Base-by-base conservation (phyloP, 2,329 filamentous ascomycete genomes). In the Hypoxylon sp. region DNA sequence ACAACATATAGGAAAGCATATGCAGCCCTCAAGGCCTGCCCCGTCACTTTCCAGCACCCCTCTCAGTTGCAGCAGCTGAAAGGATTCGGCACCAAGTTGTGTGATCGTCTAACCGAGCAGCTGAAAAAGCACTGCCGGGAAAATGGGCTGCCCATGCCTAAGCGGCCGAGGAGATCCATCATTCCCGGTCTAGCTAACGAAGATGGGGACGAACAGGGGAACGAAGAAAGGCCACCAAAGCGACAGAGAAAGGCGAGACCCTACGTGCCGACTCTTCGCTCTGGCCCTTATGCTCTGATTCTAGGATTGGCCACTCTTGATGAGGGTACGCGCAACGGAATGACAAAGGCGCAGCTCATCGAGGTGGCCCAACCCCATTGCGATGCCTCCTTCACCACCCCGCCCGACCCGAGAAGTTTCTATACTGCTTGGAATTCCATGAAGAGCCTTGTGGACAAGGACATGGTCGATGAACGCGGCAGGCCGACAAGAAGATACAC, bases 341-440 rank as follows among this genome's bases (percentile, higher is more conserved):
- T 94, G 74, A 84, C 86, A 8, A 94, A 92, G 70, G 70, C 79
- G 5, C 82, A 90, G 54, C 74, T 92, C 2, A 88, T 92, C 41
- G 85, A 87, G 57, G 76, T 81, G 10, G 89, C 90, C 1, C 88
- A 94, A 67, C 84, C 83, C 5, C 80, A 90, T 70, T 91, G 88
- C 67, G 89, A 93, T 69, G 77, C 87, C 1, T 92, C 89, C 0
- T 92, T 92, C 67, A 88, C 83, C 0, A 85, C 83, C 0, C 87
- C 89, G 0, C 79, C 77, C 35, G 88, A 91, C 50, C 79, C 88
- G 0, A 87, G 81, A 9, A 89, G 87, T 54, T 90, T 84, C 67
- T 90, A 91, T 66, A 94, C 90, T 0, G 91, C 91, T 0, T 95
- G 90, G 90, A 89, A 84, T 67, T 92, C 90, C 1, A 92, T 94